Evolutionary conservation across 495 filamentous ascomycete species (phyloP), one percentile per base, ranked within the genome.

Genomic region (Neurospora sp.): DNA sequence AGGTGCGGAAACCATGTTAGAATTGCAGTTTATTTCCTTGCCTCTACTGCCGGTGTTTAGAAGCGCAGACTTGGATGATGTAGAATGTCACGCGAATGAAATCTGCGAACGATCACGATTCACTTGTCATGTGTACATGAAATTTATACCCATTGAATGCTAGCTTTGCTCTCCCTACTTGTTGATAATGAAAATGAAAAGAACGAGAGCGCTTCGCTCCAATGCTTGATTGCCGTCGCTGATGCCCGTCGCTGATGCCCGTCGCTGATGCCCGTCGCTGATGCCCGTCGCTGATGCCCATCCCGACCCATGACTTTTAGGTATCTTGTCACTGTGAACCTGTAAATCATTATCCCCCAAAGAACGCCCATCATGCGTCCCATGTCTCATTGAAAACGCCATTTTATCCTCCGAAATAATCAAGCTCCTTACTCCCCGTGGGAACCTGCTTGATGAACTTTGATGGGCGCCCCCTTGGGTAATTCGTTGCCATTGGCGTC

Each of bases 401-500:
- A 18, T 62, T 31, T 35, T 14, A 37, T 35, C 11, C 23, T 7
- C 54, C 54, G 54, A 27, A 7, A 62, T 27, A 9, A 23, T 73
- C n/a, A 69, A 77, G 83, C 69, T 80, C 75, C 42, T 78, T 78
- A 87, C 77, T 85, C 76, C 54, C 80, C 82, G 75, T 85, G 83
- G 14, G 84, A 83, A 3, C 85, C 85, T 9, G 85, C 86, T 70
- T 88, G 85, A 54, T 84, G 78, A 66, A 74, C 72, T 20, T 82
- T 48, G 12, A 83, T 62, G n/a, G 75, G 74, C 31, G 77, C 74
- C 72, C 82, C 78, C 62, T 83, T 80, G 27, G 54, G 54, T 14
- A 66, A 11, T 79, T 85, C 84, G 6, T 81, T 79, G 5, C 90
- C 89, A 46, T 85, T 80, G n/a, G 77, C 80, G 77, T 92, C 90